phyloP scores from a whole-genome alignment of 139 green algal genomes.

The Chlorella sp. region DNA sequence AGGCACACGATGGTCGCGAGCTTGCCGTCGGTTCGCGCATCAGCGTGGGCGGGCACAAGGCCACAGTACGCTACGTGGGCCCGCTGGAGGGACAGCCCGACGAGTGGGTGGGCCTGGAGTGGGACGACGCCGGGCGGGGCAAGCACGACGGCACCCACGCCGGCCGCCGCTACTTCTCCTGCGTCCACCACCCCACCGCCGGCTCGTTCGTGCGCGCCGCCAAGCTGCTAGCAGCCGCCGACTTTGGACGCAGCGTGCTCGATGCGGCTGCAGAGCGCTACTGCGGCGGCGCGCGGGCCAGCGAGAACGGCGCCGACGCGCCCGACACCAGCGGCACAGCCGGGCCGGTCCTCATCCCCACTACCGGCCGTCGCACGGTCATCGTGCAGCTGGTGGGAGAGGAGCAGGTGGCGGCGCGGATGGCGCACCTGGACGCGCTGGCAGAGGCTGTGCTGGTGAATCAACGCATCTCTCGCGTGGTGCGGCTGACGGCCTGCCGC shows the following conservation, averaged over 20 bases:
- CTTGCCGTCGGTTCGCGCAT: no score
- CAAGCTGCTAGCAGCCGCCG: slow-evolving; percentile 49
- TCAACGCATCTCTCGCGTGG: slow-evolving; percentile 2
- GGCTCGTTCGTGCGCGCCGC: slow-evolving; percentile 71
- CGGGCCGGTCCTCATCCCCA: no score
- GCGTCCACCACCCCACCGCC: slow-evolving; percentile 16
- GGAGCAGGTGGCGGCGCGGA: no score
- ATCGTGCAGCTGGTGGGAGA: no score
- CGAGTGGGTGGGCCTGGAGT: slow-evolving; percentile 85
- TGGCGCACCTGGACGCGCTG: no score
- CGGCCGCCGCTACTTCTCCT: slow-evolving; percentile 74
- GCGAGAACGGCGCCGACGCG: no score
- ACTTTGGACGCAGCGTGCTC: slow-evolving; percentile 42
- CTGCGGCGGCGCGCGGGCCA: no score
- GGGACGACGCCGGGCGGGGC: slow-evolving; percentile 74
- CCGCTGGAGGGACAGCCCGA: slow-evolving; percentile 60
- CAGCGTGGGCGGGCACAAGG: slow-evolving; percentile 28
- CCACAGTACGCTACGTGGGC: slow-evolving; percentile 78
- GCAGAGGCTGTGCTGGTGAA: neutral
- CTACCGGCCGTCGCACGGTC: no score
- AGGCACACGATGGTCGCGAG: no score
- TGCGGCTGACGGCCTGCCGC: no score
- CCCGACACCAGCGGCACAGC: no score
- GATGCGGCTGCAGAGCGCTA: slow-evolving; percentile 63
- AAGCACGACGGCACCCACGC: slow-evolving; percentile 78